These are phyloP conservation scores for Exserohilum rostratum DNA, from an alignment of 2,329 filamentous ascomycete species.

Conservation along the genomic window DNA sequence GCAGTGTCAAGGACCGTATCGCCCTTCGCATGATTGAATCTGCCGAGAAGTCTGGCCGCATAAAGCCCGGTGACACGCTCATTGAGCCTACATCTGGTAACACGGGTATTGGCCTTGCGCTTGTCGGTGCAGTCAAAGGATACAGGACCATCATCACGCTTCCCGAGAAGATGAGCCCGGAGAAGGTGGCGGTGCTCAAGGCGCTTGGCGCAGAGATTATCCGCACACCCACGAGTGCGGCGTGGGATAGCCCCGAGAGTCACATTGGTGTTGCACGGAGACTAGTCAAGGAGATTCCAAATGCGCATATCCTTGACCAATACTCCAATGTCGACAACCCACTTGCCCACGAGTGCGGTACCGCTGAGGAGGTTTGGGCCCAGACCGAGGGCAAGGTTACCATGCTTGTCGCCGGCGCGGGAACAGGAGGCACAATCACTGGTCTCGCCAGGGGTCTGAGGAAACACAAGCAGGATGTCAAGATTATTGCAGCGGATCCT, in stretches of 20 bases:
- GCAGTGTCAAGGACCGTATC: slow-evolving; percentile 93
- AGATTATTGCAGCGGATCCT: slow-evolving; percentile 91
- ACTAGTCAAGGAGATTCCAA: slow-evolving; percentile 92
- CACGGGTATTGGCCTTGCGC: slow-evolving; percentile 93
- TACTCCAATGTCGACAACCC: slow-evolving; percentile 94
- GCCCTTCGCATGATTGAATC: slow-evolving; percentile 97
- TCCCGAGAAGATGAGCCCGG: slow-evolving; percentile 98
- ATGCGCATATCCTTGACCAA: slow-evolving; percentile 96
- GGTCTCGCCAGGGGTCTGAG: slow-evolving; percentile 82
- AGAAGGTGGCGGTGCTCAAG: slow-evolving; percentile 94
- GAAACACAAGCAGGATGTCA: slow-evolving; percentile 85
- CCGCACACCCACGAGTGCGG: slow-evolving; percentile 92
- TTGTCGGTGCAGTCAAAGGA: slow-evolving; percentile 93
- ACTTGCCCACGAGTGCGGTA: slow-evolving; percentile 89
- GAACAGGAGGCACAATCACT: slow-evolving; percentile 94
- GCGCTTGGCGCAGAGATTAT: slow-evolving; percentile 97
- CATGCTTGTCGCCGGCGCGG: slow-evolving; percentile 87
- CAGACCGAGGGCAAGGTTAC: slow-evolving; percentile 85
- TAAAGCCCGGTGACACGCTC: slow-evolving; percentile 95
- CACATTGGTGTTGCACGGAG: slow-evolving; percentile 94
- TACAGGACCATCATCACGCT: slow-evolving; percentile 99
- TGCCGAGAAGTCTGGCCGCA: slow-evolving; percentile 86
- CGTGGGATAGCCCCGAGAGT: slow-evolving; percentile 91
- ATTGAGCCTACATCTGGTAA: slow-evolving; percentile 99
- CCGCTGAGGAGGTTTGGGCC: slow-evolving; percentile 93